phyloP scores from a whole-genome alignment of 768 basidiomycete species.

The Dacryopinax spathularia region DNA sequence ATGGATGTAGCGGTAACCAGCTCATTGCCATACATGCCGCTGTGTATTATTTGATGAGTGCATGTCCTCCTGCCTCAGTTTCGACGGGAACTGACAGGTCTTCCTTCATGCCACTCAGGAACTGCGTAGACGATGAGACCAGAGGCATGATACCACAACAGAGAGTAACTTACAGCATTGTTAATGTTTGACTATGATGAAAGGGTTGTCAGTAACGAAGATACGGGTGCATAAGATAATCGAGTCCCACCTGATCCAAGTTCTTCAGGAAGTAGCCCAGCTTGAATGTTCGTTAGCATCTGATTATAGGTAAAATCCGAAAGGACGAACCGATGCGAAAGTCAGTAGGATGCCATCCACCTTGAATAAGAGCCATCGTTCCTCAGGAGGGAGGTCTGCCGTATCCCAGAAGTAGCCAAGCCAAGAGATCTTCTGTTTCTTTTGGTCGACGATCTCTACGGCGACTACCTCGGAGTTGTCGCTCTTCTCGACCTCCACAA shows the following conservation, averaged over 20 bases:
- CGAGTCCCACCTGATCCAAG: conserved; percentile 4
- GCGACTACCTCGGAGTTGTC: background rate
- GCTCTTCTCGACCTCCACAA: background rate
- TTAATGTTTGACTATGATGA: conserved; percentile 15
- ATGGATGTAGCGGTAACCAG: conserved; percentile 13
- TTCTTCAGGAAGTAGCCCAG: conserved; percentile 15
- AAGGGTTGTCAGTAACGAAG: background rate
- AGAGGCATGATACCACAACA: background rate
- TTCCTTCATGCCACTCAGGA: conserved; percentile 18
- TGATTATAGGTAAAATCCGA: background rate
- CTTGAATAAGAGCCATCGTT: conserved; percentile 19
- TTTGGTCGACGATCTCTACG: background rate
- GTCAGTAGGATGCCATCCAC: conserved; percentile 17
- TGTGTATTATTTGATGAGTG: background rate
- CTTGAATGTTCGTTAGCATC: background rate
- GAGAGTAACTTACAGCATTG: conserved; percentile 12
- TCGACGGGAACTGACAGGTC: conserved; percentile 10
- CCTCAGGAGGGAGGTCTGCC: conserved; percentile 14
- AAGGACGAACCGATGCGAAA: conserved; percentile 15
- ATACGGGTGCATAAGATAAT: background rate
- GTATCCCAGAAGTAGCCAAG: conserved; percentile 19
- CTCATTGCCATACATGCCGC: conserved; percentile 16
- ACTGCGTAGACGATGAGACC: conserved; percentile 5
- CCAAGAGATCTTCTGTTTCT: conserved; percentile 12
- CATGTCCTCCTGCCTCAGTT: background rate